Conservation (phyloP, 768 basidiomycete genomes). For the Candolleomyces eurysporus region DNA sequence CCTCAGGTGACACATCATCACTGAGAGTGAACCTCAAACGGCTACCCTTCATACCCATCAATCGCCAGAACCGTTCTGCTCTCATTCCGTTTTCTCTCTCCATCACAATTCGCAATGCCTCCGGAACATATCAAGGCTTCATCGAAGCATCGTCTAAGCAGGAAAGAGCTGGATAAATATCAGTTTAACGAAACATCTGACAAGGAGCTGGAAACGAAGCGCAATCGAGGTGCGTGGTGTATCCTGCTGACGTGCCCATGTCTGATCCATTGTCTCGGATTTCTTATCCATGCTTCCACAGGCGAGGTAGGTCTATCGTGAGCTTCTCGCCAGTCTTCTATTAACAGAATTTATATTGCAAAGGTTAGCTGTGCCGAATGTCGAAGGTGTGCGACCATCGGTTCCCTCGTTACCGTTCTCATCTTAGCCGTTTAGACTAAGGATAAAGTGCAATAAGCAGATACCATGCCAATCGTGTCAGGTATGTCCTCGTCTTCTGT, state of each 20-base stretch:
- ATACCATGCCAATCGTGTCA: conserved; percentile 78
- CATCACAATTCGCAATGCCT: conserved; percentile 40
- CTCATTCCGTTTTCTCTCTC: not conserved
- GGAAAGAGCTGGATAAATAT: conserved; percentile 50
- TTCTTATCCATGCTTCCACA: conserved; percentile 18
- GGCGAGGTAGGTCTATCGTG: conserved; percentile 21
- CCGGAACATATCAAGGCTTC: conserved; percentile 52
- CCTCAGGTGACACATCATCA: no score
- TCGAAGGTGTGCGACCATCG: conserved; percentile 64
- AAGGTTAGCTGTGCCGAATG: conserved; percentile 80
- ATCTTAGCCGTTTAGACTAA: conserved; percentile 42
- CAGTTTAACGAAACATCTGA: conserved; percentile 51
- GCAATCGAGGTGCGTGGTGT: conserved; percentile 51
- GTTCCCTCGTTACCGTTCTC: conserved; percentile 18
- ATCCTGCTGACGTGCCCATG: conserved; percentile 9
- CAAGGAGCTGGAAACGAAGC: conserved; percentile 71
- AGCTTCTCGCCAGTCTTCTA: not conserved
- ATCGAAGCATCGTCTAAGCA: conserved; percentile 46
- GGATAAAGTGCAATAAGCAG: conserved; percentile 83
- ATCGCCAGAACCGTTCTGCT: not conserved
- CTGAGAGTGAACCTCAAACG: no score
- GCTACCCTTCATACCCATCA: no score
- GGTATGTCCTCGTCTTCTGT: conserved; percentile 32
- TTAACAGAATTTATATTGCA: conserved; percentile 6
- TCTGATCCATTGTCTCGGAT: conserved; percentile 1